Evolutionary conservation across 1,139 yeast genomes (phyloP), one percentile per base, ranked within the genome.

Genomic region (Meyerozyma carpophila): DNA sequence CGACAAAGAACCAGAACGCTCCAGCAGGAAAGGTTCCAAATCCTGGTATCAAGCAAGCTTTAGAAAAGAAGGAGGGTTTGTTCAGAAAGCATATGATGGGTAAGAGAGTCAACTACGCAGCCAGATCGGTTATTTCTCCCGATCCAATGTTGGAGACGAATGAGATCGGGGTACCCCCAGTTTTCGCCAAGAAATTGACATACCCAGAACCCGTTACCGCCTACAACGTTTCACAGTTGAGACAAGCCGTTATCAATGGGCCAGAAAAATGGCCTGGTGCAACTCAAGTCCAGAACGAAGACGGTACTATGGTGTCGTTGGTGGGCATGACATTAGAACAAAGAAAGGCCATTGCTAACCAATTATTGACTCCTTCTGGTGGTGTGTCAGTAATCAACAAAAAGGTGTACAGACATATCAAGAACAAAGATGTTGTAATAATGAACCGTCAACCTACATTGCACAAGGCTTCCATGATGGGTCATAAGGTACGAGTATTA

Each of bases 31-130:
- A 79, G 52, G 65, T 79, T 25, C 91, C 96, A 37, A 78, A 79
- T 41, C 98, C 99, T 2, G 99, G 99, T 72, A 81, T 94, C 57
- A 93, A 94, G 65, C 98, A 94, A 73, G 96, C 96, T 4, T 74
- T 94, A 59, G 99, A 94, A 70, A 93, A 94, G 83, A 94, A 94
- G 65, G 98, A 94, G 70, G 99, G 99, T 64, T 76, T 93, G 54
- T 93, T 93, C 75, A 83, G 99, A 75, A 93, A 91, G 65, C 96
- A 94, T 61, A 93, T 94, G 98, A 94, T 94, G 98, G 99, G 99
- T 65, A 94, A 94, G 75, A 89, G 99, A 73, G 99, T 94, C 48
- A 94, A 94, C 64, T 91, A 87, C 59, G 98, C 98, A 48, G 98
- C 98, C 42, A 88, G 99, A 66, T 91, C 98, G 11, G 99, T 94